Percentiles rank a stretch among this genome's conserved stretches.
These are phyloP conservation scores for Nemania serpens DNA, from an alignment of 2,329 filamentous ascomycete species.

Conservation along the genomic window DNA sequence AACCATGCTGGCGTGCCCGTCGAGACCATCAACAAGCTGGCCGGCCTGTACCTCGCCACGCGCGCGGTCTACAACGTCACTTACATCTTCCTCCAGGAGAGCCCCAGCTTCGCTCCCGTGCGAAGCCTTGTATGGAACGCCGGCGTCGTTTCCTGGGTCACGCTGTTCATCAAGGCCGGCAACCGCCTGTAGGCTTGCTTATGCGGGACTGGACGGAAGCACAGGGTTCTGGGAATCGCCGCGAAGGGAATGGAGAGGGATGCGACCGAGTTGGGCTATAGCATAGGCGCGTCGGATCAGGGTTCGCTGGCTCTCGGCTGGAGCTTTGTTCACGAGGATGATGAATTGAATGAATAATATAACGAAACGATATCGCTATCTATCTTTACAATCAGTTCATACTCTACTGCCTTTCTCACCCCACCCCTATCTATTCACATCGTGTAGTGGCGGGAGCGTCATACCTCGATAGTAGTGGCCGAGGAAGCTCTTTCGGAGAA, in stretches of 20 bases:
- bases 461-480: too few species aligned
- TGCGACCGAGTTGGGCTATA: background rate
- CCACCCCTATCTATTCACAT: too few species aligned
- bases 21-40: conserved; percentile 47
- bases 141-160: conserved; percentile 42
- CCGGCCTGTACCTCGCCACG: conserved; percentile 46
- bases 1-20: conserved; percentile 49
- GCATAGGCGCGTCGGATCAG: too few species aligned
- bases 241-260: background rate
- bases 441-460: too few species aligned
- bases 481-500: too few species aligned
- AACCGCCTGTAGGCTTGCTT: conserved; percentile 27
- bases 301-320: background rate
- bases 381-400: too few species aligned
- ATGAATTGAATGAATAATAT: background rate
- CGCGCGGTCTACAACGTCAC: conserved; percentile 48
- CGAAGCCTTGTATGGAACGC: conserved; percentile 47
- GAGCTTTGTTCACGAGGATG: background rate
- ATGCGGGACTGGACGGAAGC: background rate
- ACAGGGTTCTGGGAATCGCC: too few species aligned
- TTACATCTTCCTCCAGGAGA: conserved; percentile 51
- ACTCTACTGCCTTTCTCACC: too few species aligned
- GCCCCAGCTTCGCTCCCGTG: conserved; percentile 44
- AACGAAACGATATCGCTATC: too few species aligned
- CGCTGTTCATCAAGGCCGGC: conserved; percentile 51